phyloP scores from a whole-genome alignment of 192 early-diverging fungal genomes.

The Gryganskiella cystojenkinii region DNA sequence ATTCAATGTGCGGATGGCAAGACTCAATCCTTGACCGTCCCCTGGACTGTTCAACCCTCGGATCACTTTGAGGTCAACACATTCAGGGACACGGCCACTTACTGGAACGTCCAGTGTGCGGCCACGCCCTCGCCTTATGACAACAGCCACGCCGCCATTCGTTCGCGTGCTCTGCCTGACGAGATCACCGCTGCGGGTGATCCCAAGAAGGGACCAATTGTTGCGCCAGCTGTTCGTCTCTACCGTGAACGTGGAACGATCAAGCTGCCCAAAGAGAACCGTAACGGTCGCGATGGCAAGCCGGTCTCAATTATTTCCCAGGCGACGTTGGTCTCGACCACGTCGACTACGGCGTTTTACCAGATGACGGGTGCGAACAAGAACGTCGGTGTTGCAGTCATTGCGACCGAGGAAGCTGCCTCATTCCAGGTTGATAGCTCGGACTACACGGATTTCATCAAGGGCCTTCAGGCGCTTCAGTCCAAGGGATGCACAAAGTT shows the following conservation, averaged over 20 bases:
- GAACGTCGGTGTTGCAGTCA: constrained; percentile 47
- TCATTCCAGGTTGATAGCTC: constrained; percentile 25
- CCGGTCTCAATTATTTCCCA: constrained; percentile 17
- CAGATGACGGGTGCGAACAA: constrained; percentile 13
- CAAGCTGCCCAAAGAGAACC: constrained; percentile 15
- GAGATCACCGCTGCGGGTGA: not conserved
- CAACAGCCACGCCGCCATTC: constrained; percentile 10
- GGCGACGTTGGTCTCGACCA: constrained; percentile 24
- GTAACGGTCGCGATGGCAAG: not conserved
- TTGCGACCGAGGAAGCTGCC: constrained; percentile 42
- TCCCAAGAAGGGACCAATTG: not conserved
- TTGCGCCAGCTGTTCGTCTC: constrained; percentile 14
- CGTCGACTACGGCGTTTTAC: constrained; percentile 46
- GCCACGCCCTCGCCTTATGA: constrained; percentile 24
- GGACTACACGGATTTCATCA: constrained; percentile 30
- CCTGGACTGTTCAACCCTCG: constrained; percentile 43
- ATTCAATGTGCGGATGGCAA: constrained; percentile 21
- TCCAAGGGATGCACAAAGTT: constrained; percentile 46
- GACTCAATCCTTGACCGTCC: constrained; percentile 28
- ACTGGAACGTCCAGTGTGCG: constrained; percentile 40
- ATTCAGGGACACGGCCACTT: constrained; percentile 45
- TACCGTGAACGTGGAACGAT: constrained; percentile 44
- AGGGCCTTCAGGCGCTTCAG: constrained; percentile 34
- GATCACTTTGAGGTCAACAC: constrained; percentile 25
- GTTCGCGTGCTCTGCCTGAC: not conserved